Conservation (phyloP, 1,139 yeast species). For the Kodamaea suecica region DNA sequence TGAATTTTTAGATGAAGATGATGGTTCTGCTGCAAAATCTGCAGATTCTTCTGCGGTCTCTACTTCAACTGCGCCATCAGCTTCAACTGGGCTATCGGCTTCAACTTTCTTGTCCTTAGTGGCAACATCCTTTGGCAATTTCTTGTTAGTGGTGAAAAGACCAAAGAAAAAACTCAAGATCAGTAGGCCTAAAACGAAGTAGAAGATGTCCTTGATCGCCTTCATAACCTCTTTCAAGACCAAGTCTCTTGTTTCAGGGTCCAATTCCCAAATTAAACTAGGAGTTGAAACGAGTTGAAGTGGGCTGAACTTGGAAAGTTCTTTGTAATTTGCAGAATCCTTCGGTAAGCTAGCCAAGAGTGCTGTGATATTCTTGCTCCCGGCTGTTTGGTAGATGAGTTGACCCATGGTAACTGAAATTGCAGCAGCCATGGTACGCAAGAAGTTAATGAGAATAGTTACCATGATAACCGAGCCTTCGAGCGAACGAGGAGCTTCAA, state of each 20-base stretch:
- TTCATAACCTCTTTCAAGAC: slow-evolving; percentile 34
- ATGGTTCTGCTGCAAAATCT: background rate
- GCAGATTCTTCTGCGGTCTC: too few relatives aligned
- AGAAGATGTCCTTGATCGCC: slow-evolving; percentile 40
- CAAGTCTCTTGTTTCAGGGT: slow-evolving; percentile 20
- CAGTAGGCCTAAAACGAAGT: slow-evolving; percentile 36
- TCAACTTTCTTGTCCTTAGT: slow-evolving; percentile 1
- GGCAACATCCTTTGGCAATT: slow-evolving; percentile 15
- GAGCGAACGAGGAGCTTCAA: slow-evolving; percentile 48
- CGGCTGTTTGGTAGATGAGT: slow-evolving; percentile 38
- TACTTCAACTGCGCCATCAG: background rate
- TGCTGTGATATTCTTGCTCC: slow-evolving; percentile 20
- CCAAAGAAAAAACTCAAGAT: slow-evolving; percentile 20
- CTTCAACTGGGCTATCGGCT: background rate
- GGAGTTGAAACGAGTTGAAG: slow-evolving; percentile 30
- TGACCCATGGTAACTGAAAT: slow-evolving; percentile 48
- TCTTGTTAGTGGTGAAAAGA: slow-evolving; percentile 17
- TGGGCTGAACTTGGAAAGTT: slow-evolving; percentile 19
- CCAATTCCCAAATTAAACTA: slow-evolving; percentile 23
- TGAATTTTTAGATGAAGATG: background rate
- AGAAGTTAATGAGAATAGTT: slow-evolving; percentile 47
- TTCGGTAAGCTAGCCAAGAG: slow-evolving; percentile 15
- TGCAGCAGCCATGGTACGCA: slow-evolving; percentile 48
- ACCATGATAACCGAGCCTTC: slow-evolving; percentile 51
- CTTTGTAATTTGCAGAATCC: slow-evolving; percentile 17